phyloP scores from a whole-genome alignment of 495 filamentous ascomycete genomes.

The Elaphomyces granulatus region DNA sequence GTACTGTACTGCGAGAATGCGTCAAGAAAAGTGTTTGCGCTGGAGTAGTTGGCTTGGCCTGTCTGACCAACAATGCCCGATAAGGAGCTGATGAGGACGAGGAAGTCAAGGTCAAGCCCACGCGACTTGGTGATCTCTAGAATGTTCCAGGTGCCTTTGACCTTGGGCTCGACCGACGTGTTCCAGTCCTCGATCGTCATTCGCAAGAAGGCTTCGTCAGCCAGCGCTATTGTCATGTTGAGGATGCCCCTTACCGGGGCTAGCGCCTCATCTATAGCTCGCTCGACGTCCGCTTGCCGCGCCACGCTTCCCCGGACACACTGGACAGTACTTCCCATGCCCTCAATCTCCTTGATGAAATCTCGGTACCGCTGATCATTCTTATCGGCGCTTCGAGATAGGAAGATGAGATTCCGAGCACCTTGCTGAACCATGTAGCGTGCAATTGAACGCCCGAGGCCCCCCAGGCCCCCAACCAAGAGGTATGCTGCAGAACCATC shows the following conservation, averaged over 20 bases:
- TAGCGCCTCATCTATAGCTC: constrained; percentile 7
- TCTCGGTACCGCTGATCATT: constrained; percentile 9
- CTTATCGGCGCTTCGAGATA: constrained; percentile 23
- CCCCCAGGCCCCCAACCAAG: constrained; percentile 41
- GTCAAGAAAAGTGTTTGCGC: constrained; percentile 24
- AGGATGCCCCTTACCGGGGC: constrained; percentile 24
- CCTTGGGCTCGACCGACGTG: constrained; percentile 4
- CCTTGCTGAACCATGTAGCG: constrained; percentile 40
- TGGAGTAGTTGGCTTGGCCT: constrained; percentile 1
- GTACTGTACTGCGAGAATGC: constrained; percentile 30
- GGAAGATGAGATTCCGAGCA: constrained; percentile 36
- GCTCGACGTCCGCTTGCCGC: constrained; percentile 8
- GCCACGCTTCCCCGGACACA: constrained; percentile 17
- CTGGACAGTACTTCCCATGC: constrained; percentile 15
- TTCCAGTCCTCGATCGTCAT: constrained; percentile 17
- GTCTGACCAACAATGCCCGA: constrained; percentile 1
- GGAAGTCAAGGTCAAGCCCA: constrained; percentile 13
- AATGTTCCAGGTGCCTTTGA: constrained; percentile 25
- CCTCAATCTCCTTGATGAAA: constrained; percentile 25
- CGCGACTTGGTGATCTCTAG: constrained; percentile 35
- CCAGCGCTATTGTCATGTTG: constrained; percentile 29
- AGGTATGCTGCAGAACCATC: constrained; percentile 28
- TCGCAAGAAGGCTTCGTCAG: constrained; percentile 10
- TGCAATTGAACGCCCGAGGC: constrained; percentile 38
- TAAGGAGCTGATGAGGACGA: constrained; percentile 10